Evolutionary conservation across 108 stramenopile species (phyloP).

Genomic region (Parietichytrium sp.): DNA sequence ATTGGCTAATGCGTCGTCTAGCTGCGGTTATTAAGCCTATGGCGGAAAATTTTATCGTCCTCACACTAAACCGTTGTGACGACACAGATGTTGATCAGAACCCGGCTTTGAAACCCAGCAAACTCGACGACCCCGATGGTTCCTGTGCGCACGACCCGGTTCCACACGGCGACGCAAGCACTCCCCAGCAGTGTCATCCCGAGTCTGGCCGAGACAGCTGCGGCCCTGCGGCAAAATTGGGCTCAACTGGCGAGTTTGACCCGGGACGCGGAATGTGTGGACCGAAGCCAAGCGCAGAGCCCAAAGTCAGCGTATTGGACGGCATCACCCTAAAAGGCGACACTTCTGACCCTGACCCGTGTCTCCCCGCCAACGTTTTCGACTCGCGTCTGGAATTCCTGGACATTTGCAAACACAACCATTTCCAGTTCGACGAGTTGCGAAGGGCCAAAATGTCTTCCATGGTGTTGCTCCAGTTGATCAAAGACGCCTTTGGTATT

Average conservation of each 20-base stretch:
- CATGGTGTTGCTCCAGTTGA: constrained; percentile 96
- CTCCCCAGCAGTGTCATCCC: too few species aligned
- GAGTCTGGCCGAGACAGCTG: too few species aligned
- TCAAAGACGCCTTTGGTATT: constrained; percentile 42
- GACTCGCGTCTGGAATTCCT: constrained; percentile 82
- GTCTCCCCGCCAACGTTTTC: constrained; percentile 72
- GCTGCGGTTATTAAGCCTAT: constrained; percentile 34
- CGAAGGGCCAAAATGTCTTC: constrained; percentile 93
- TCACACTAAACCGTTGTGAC: background rate
- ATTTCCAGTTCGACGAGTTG: constrained; percentile 94
- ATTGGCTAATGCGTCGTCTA: constrained; percentile 39
- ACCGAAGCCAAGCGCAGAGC: too few species aligned
- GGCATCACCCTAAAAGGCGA: constrained; percentile 33
- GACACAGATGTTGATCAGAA: too few species aligned
- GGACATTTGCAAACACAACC: constrained; percentile 88
- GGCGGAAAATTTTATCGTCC: constrained; percentile 22
- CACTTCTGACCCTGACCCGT: constrained; percentile 73
- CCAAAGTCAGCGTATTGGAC: background rate
- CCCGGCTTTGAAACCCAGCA: background rate
- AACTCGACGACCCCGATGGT: background rate
- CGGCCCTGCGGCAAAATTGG: too few species aligned
- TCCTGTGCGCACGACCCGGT: background rate
- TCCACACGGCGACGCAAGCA: too few species aligned
- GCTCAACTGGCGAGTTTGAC: too few species aligned
- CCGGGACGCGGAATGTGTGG: too few species aligned